Conservation (phyloP, 257 asterid genomes). For the Lantana camara region DNA sequence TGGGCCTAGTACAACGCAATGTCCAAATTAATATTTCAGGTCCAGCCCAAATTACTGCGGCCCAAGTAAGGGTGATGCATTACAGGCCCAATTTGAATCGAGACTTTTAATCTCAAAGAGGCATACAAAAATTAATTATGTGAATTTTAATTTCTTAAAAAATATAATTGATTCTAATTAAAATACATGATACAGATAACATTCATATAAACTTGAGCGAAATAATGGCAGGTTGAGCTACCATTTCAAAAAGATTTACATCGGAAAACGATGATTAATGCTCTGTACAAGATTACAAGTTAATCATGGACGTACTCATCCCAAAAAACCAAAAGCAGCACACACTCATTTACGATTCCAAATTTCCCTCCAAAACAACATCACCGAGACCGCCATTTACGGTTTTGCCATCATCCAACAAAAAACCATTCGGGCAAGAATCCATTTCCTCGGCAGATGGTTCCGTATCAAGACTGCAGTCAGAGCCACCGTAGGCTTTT, state of each 20-base stretch:
- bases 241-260: constrained; percentile 28
- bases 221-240: neutral
- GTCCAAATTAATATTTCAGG: neutral
- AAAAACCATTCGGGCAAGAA: constrained; percentile 21
- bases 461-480: constrained; percentile 32
- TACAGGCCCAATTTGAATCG: too few relatives aligned
- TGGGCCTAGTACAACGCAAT: too few relatives aligned
- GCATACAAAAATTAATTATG: too few relatives aligned
- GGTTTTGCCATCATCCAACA: constrained; percentile 9
- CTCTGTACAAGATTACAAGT: constrained; percentile 35
- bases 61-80: too few relatives aligned
- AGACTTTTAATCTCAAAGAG: too few relatives aligned
- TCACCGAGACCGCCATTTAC: constrained; percentile 8
- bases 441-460: constrained; percentile 27
- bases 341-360: neutral
- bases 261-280: constrained; percentile 24
- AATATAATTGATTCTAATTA: too few relatives aligned
- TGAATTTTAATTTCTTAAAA: too few relatives aligned
- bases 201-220: too few relatives aligned
- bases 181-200: too few relatives aligned
- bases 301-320: constrained; percentile 32
- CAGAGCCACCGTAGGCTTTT: constrained; percentile 16
- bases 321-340: neutral
- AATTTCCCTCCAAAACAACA: constrained; percentile 3
- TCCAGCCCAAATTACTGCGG: neutral